Evolutionary conservation across 140 eudicot genomes (phyloP).

Genomic region (Ambrosia hybrid): DNA sequence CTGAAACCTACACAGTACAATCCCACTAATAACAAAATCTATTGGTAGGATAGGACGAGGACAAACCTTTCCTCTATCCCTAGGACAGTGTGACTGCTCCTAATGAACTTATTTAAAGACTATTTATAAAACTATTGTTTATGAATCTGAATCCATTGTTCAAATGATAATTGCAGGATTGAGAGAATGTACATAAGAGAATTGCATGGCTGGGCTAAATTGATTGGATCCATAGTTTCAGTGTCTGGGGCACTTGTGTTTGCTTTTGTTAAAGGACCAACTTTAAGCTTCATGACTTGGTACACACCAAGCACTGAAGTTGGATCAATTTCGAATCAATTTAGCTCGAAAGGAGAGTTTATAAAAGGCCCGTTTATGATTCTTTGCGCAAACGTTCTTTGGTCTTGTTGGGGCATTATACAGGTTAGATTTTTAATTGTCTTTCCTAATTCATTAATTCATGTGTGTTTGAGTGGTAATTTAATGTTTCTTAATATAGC

Average conservation of each 20-base stretch:
- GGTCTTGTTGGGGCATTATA: constrained; percentile 58
- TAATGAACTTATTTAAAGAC: not conserved
- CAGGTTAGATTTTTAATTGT: constrained; percentile 37
- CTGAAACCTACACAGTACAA: too few relatives aligned
- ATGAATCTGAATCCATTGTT: not conserved
- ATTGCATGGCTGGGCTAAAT: constrained; percentile 50
- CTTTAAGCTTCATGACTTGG: constrained; percentile 37
- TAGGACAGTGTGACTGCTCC: too few relatives aligned
- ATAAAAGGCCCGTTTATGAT: constrained; percentile 53
- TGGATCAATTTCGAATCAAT: constrained; percentile 6
- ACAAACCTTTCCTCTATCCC: too few relatives aligned
- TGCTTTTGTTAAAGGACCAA: constrained; percentile 53
- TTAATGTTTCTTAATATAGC: not conserved
- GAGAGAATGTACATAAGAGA: constrained; percentile 45
- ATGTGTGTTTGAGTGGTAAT: too few relatives aligned
- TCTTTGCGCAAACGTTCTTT: constrained; percentile 40
- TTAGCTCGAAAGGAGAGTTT: constrained; percentile 34
- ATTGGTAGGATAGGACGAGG: too few relatives aligned
- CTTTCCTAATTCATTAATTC: not conserved
- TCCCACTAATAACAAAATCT: too few relatives aligned
- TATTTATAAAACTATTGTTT: not conserved
- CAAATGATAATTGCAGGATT: constrained; percentile 35
- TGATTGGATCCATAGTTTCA: constrained; percentile 48
- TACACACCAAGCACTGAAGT: constrained; percentile 12
- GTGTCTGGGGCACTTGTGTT: constrained; percentile 59